Conservation (phyloP, 2,329 filamentous ascomycete species). For the Neofusicoccum sp. region DNA sequence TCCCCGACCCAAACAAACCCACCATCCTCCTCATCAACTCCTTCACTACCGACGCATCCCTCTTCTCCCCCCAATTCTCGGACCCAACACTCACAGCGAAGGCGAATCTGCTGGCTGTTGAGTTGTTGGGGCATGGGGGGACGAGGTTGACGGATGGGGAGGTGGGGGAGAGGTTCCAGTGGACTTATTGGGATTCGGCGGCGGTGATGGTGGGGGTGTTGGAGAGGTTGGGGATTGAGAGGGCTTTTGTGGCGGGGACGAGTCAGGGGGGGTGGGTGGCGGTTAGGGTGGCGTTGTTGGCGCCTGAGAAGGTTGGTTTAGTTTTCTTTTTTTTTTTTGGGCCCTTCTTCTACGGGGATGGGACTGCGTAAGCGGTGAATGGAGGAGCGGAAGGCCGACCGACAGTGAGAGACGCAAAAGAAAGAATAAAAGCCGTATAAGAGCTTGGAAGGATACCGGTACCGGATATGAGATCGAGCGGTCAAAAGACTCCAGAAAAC, state of each 20-base stretch:
- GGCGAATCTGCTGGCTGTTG: slow-evolving; percentile 54
- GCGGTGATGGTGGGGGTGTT: slow-evolving; percentile 45
- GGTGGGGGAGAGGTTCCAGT: slow-evolving; percentile 37
- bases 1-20: background rate
- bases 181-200: slow-evolving; percentile 57
- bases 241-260: slow-evolving; percentile 50
- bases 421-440: too few relatives aligned
- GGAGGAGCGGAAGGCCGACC: background rate
- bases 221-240: slow-evolving; percentile 41
- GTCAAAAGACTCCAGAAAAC: too few relatives aligned
- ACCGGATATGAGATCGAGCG: too few relatives aligned
- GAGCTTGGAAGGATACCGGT: too few relatives aligned
- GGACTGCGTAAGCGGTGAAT: too few relatives aligned
- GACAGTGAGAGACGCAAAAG: background rate
- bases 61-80: slow-evolving; percentile 44
- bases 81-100: slow-evolving; percentile 34
- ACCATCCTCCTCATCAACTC: slow-evolving; percentile 53
- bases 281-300: slow-evolving; percentile 52
- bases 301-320: slow-evolving; percentile 44
- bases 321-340: background rate
- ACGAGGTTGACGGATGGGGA: slow-evolving; percentile 38
- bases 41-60: slow-evolving; percentile 50
- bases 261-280: slow-evolving; percentile 56
- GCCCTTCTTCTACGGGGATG: background rate
- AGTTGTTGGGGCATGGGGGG: slow-evolving; percentile 53